Percentiles rank a stretch among this genome's conserved stretches.
phyloP scores from a whole-genome alignment of 2,329 filamentous ascomycete genomes.

The Rosellinia necatrix region DNA sequence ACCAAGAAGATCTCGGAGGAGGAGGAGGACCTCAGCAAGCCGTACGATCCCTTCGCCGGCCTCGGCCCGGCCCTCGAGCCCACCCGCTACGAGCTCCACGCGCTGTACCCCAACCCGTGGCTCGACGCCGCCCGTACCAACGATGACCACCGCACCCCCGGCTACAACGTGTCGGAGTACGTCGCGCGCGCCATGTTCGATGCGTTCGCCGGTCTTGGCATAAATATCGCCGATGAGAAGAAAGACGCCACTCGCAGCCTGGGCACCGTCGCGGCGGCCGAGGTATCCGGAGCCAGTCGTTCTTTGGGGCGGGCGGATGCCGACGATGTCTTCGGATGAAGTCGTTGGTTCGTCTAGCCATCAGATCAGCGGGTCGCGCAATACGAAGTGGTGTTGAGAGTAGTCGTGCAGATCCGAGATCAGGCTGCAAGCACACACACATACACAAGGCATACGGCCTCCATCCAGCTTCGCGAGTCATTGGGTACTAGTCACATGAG shows the following conservation, averaged over 20 bases:
- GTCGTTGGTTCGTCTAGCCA: background rate
- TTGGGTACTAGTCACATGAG: background rate
- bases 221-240: conserved; percentile 83
- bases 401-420: background rate
- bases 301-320: conserved; percentile 50
- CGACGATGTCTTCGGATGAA: conserved; percentile 49
- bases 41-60: conserved; percentile 89
- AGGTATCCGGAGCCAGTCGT: conserved; percentile 42
- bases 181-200: conserved; percentile 81
- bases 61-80: conserved; percentile 57
- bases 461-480: background rate
- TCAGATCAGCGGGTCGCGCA: background rate
- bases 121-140: conserved; percentile 70
- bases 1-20: conserved; percentile 57
- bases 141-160: conserved; percentile 71
- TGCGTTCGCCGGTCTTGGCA: conserved; percentile 85
- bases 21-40: conserved; percentile 67
- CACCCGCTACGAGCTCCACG: conserved; percentile 70
- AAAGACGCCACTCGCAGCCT: conserved; percentile 43
- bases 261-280: conserved; percentile 42
- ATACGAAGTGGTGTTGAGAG: too few species aligned
- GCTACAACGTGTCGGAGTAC: conserved; percentile 83
- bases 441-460: background rate
- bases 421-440: background rate
- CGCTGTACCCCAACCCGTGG: conserved; percentile 74